Base-by-base conservation (phyloP, 1,284 basidiomycete species). In the Sporisorium scitamineum region DNA sequence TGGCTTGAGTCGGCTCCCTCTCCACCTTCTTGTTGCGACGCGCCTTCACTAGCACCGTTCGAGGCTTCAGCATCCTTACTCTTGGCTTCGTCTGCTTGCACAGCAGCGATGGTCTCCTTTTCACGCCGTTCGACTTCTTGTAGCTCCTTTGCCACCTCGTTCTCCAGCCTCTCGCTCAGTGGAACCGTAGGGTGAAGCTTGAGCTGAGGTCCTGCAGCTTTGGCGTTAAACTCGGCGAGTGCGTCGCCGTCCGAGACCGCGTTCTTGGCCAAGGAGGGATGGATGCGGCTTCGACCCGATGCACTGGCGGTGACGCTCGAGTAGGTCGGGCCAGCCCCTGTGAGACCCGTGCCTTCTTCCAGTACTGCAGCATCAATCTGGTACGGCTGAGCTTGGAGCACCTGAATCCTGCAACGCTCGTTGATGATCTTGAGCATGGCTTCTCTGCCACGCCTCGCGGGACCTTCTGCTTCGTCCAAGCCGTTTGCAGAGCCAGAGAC, bases 391-490 rank as follows among this genome's bases (percentile, higher is more conserved):
- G 77, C 77, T 20, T 74, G 58, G 16, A 84, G 71, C n/a, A 85
- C 81, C 64, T 97, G 93, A 77, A 99, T 93, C 50, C 91, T 90
- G 51, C 98, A 89, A 79, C 95, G 91, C 84, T 95, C 95, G 85
- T 97, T 97, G 57, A 99, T 92, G 50, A 99, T 94, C 53, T 92
- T 90, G 90, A 97, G 92, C 67, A 98, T 92, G 10, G 94, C 91
- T 67, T 89, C 84, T 80, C 86, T 86, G 79, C 60, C 93, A 89
- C 80, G 93, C 24, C 78, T 62, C 8, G 78, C 78, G 14, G 80
- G 78, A 20, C 74, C 77, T 18, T 80, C 71, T 32, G 73, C 78
- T 27, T 75, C 71, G 77, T 94, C 93, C 8, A 94, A 91, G 26
- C 91, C 89, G 60, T 94, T 93, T 20, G 94, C 92, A 54, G 92